These are phyloP conservation scores for Pleoardoris graminearum DNA, from an alignment of 2,329 filamentous ascomycete genomes.

Conservation along the genomic window DNA sequence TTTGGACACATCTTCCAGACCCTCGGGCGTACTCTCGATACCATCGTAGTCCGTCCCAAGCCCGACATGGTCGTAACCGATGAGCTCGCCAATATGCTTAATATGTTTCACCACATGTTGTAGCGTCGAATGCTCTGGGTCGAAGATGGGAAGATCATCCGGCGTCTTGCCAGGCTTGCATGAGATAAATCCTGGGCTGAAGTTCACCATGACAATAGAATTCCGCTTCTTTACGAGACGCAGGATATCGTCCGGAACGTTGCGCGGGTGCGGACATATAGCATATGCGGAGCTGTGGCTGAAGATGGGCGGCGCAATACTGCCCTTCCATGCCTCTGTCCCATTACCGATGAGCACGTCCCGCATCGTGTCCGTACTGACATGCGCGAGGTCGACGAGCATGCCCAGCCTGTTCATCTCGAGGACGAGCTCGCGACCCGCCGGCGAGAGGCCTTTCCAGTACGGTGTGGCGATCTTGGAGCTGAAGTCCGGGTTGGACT, in stretches of 20 bases:
- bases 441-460: slow-evolving; percentile 73
- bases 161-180: slow-evolving; percentile 64
- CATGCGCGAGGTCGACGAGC: slow-evolving; percentile 88
- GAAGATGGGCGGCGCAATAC: slow-evolving; percentile 82
- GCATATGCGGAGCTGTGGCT: slow-evolving; percentile 82
- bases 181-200: slow-evolving; percentile 78
- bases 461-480: slow-evolving; percentile 55
- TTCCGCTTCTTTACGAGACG: slow-evolving; percentile 72
- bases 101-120: slow-evolving; percentile 80
- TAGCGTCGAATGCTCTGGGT: slow-evolving; percentile 71
- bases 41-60: slow-evolving; percentile 90
- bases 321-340: slow-evolving; percentile 66
- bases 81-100: slow-evolving; percentile 75
- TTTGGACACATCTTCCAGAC: slow-evolving; percentile 82
- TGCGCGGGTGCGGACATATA: slow-evolving; percentile 85
- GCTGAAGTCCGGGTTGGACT: slow-evolving; percentile 51
- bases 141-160: slow-evolving; percentile 69
- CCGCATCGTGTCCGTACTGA: slow-evolving; percentile 77
- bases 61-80: slow-evolving; percentile 87
- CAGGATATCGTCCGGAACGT: slow-evolving; percentile 84
- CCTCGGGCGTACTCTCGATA: slow-evolving; percentile 66
- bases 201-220: slow-evolving; percentile 90
- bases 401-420: slow-evolving; percentile 97
- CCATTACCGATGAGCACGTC: slow-evolving; percentile 70
- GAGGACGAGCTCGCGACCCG: slow-evolving; percentile 68